phyloP scores from a whole-genome alignment of 306 rosid genomes.

The Cucumis hystrix region DNA sequence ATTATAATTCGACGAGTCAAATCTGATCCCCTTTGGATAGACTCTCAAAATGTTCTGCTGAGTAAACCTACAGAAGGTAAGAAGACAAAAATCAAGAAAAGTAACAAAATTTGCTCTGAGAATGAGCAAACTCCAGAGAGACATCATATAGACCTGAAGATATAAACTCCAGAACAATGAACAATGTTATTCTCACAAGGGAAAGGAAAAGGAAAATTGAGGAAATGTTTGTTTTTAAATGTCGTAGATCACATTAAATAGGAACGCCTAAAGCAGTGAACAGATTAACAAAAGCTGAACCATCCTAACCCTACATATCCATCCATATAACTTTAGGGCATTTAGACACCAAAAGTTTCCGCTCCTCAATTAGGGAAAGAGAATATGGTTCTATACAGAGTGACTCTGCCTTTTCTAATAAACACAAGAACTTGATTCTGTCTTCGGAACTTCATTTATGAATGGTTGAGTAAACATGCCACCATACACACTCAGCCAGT shows the following conservation, averaged over 20 bases:
- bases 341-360: background rate
- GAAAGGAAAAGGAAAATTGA: background rate
- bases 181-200: background rate
- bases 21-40: constrained; percentile 85
- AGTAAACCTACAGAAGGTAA: constrained; percentile 57
- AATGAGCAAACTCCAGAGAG: background rate
- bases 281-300: background rate
- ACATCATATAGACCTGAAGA: background rate
- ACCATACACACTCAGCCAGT: too few relatives aligned
- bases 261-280: background rate
- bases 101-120: background rate
- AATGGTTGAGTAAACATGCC: too few relatives aligned
- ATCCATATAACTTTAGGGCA: background rate
- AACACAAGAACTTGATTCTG: background rate
- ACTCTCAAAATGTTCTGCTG: constrained; percentile 86
- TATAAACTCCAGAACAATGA: background rate
- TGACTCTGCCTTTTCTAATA: background rate
- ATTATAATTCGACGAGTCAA: constrained; percentile 93
- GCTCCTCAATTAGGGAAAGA: background rate
- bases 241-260: background rate
- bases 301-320: background rate
- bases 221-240: background rate
- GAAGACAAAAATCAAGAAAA: background rate
- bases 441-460: too few relatives aligned
- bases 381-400: background rate